Evolutionary conservation across 768 basidiomycete genomes (phyloP).

Genomic region (Gyrodon lividus): DNA sequence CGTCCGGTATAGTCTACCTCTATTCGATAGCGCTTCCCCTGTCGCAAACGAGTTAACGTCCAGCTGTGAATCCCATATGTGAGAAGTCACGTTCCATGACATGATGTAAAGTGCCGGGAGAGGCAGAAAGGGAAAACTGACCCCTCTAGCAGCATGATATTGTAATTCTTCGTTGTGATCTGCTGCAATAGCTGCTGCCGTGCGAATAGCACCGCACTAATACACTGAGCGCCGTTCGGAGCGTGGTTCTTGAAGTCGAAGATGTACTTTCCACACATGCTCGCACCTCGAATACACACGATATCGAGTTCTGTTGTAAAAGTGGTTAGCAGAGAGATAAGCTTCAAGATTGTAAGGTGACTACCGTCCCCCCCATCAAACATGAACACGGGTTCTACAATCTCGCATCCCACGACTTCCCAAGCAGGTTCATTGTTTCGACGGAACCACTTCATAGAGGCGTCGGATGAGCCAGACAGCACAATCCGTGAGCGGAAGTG

Average conservation of each 20-base stretch:
- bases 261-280: conserved; percentile 60
- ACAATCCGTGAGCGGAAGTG: conserved; percentile 15
- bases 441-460: conserved; percentile 42
- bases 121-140: conserved; percentile 24
- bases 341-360: conserved; percentile 7
- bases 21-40: conserved; percentile 59
- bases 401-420: conserved; percentile 73
- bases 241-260: conserved; percentile 53
- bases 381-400: conserved; percentile 62
- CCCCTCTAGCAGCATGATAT: conserved; percentile 69
- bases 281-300: conserved; percentile 48
- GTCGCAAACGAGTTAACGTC: conserved; percentile 63
- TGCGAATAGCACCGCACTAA: conserved; percentile 58
- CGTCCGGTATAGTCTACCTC: conserved; percentile 70
- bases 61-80: conserved; percentile 44
- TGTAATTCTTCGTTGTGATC: conserved; percentile 54
- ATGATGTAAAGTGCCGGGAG: background rate
- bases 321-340: conserved; percentile 5
- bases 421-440: conserved; percentile 58
- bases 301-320: conserved; percentile 54
- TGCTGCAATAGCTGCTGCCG: conserved; percentile 62
- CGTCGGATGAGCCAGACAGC: conserved; percentile 13
- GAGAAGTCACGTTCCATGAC: background rate
- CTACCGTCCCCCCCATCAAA: conserved; percentile 61
- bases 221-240: conserved; percentile 46